Conservation (phyloP, 1,139 yeast species). For the Geotrichum aggregatum region DNA sequence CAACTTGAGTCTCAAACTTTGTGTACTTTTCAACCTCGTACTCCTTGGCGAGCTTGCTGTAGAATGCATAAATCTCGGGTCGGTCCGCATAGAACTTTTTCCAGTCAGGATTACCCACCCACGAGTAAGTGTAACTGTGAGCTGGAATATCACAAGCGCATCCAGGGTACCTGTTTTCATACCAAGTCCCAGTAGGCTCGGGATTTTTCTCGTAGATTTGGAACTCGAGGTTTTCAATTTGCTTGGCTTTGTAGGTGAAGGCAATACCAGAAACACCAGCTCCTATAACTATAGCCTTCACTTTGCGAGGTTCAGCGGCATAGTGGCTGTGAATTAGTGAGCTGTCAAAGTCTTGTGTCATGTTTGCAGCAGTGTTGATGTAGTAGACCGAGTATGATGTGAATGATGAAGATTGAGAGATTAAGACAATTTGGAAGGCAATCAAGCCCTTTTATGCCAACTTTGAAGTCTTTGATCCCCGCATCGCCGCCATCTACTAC, state of each 20-base stretch:
- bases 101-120: slow-evolving; percentile 28
- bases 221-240: slow-evolving; percentile 22
- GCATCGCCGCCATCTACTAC: too few relatives aligned
- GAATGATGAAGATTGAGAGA: too few relatives aligned
- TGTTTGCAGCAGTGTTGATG: too few relatives aligned
- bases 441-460: too few relatives aligned
- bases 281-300: slow-evolving; percentile 34
- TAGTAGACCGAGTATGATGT: too few relatives aligned
- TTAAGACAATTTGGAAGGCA: too few relatives aligned
- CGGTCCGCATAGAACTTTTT: slow-evolving; percentile 23
- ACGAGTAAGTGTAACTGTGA: slow-evolving; percentile 26
- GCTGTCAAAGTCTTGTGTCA: too few relatives aligned
- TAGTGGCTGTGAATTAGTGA: neutral
- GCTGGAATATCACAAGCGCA: slow-evolving; percentile 21
- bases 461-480: too few relatives aligned
- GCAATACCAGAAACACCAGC: slow-evolving; percentile 41
- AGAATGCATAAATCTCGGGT: slow-evolving; percentile 24
- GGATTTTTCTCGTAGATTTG: slow-evolving; percentile 29
- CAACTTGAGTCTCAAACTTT: slow-evolving; percentile 6
- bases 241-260: slow-evolving; percentile 23
- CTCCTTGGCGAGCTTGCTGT: slow-evolving; percentile 23
- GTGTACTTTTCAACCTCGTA: slow-evolving; percentile 20
- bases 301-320: neutral
- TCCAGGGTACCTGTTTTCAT: slow-evolving; percentile 31
- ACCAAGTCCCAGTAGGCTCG: slow-evolving; percentile 34